These are phyloP conservation scores for Coniferiporia weirii DNA, from an alignment of 1,284 basidiomycete genomes.

Conservation along the genomic window DNA sequence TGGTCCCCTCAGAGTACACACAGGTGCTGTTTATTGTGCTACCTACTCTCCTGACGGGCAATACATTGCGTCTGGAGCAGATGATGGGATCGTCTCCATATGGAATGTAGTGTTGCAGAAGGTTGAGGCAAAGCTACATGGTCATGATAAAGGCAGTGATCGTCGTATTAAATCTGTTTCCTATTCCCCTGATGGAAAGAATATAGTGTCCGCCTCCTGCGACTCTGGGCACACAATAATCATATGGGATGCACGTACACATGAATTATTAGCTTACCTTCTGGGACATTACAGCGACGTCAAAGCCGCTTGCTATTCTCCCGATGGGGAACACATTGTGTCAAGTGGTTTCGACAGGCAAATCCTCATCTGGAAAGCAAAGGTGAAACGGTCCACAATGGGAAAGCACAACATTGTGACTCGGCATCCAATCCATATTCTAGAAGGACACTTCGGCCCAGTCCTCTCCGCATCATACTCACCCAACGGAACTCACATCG, in stretches of 20 bases:
- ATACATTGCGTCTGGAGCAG: constrained; percentile 71
- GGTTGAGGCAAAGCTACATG: too few species aligned
- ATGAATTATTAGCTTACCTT: constrained; percentile 8
- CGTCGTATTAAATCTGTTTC: constrained; percentile 97
- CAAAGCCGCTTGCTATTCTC: constrained; percentile 78
- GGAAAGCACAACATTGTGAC: too few species aligned
- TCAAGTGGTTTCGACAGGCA: too few species aligned
- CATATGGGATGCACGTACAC: constrained; percentile 57
- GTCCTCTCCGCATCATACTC: too few species aligned
- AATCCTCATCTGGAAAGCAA: too few species aligned
- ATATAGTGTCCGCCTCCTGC: constrained; percentile 74
- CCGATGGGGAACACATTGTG: constrained; percentile 78
- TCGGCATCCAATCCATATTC: too few species aligned
- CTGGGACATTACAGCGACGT: background rate
- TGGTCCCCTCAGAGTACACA: constrained; percentile 4
- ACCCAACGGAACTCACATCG: too few species aligned
- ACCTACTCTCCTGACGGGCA: constrained; percentile 14
- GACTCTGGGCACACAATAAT: constrained; percentile 83
- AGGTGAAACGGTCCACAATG: too few species aligned
- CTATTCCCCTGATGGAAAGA: constrained; percentile 86
- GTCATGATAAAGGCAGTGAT: too few species aligned
- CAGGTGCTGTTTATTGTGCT: background rate
- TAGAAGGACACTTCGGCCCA: too few species aligned
- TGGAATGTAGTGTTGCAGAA: constrained; percentile 59
- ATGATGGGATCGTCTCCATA: constrained; percentile 99